Conservation (phyloP, 768 basidiomycete species). For the Xerocomellus dryophilus region DNA sequence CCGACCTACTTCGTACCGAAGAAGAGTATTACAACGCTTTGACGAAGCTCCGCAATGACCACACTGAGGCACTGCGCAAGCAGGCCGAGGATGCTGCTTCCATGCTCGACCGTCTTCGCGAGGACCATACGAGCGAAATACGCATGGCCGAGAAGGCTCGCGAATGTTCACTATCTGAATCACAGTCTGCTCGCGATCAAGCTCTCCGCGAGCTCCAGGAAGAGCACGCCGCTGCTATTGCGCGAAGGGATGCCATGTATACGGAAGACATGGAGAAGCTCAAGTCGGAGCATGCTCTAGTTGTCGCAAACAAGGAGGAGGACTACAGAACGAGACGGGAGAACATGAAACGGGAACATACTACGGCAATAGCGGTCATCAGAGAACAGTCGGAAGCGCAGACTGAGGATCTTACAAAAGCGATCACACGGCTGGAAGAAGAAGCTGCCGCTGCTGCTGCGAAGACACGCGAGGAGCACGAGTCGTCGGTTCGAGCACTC, state of each 20-base stretch:
- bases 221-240: conserved; percentile 64
- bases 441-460: conserved; percentile 38
- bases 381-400: conserved; percentile 41
- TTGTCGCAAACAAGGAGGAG: conserved; percentile 54
- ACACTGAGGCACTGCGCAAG: conserved; percentile 61
- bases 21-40: conserved; percentile 82
- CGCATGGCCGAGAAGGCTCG: conserved; percentile 73
- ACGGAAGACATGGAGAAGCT: conserved; percentile 62
- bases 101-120: conserved; percentile 64
- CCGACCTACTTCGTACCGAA: conserved; percentile 62
- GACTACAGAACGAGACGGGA: conserved; percentile 46
- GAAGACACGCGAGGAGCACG: conserved; percentile 45
- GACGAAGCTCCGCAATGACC: conserved; percentile 71
- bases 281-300: conserved; percentile 58
- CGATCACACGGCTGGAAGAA: conserved; percentile 47
- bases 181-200: conserved; percentile 60
- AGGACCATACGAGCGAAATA: conserved; percentile 73
- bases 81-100: conserved; percentile 59
- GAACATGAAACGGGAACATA: conserved; percentile 35
- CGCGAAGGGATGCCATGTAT: conserved; percentile 63
- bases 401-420: conserved; percentile 61
- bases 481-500: conserved; percentile 43
- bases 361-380: conserved; percentile 28
- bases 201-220: conserved; percentile 67
- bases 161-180: conserved; percentile 71